Evolutionary conservation across 2,329 filamentous ascomycete species (phyloP).

Genomic region (Fusarium foetens): DNA sequence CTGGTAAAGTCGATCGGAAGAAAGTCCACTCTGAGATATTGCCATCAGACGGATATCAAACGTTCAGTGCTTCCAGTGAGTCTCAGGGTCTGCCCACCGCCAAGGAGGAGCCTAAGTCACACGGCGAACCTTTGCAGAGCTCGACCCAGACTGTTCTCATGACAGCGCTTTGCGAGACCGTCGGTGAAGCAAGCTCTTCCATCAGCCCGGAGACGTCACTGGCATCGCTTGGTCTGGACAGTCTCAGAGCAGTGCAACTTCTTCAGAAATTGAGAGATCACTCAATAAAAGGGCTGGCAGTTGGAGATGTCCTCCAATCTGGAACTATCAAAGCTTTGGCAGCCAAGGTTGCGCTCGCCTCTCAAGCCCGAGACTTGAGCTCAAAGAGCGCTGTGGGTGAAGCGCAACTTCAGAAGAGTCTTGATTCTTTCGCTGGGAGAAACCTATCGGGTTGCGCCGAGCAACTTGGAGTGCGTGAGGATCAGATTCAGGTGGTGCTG

Average conservation of each 20-base stretch:
- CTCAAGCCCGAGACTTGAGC: neutral
- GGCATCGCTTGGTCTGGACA: neutral
- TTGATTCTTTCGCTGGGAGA: neutral
- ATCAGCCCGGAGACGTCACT: neutral
- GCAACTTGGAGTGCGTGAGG: neutral
- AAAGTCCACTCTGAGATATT: neutral
- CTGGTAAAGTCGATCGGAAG: slow-evolving; percentile 6
- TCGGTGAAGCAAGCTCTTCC: neutral
- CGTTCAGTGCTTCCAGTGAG: neutral
- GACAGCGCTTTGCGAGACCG: neutral
- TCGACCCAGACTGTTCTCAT: neutral
- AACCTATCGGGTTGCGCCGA: neutral
- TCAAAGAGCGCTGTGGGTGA: neutral
- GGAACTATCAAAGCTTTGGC: neutral
- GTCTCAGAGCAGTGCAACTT: neutral
- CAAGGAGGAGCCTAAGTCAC: neutral
- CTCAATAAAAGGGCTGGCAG: neutral
- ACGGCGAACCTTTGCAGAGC: neutral
- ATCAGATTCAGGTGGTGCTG: neutral
- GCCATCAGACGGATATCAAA: neutral
- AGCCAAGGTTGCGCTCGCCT: neutral
- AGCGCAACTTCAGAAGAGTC: neutral
- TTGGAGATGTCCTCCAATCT: slow-evolving; percentile 1
- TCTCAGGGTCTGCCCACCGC: neutral
- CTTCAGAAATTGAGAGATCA: slow-evolving; percentile 7